phyloP scores from a whole-genome alignment of 768 basidiomycete species.

The Hygrophoropsis aurantiaca region DNA sequence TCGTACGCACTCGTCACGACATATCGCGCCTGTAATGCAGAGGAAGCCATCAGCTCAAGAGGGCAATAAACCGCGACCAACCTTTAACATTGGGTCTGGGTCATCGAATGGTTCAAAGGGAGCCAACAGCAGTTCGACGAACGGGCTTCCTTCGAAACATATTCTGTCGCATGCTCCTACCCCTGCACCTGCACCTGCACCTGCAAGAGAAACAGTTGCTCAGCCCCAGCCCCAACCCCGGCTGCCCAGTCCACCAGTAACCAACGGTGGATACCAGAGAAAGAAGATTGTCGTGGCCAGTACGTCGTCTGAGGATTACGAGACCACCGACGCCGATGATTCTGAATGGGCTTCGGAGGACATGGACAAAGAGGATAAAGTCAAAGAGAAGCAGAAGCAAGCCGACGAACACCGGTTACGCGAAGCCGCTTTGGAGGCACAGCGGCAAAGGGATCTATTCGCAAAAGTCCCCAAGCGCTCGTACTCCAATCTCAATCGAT shows the following conservation, averaged over 20 bases:
- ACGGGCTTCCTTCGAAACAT: conserved; percentile 7
- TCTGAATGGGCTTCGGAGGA: conserved; percentile 68
- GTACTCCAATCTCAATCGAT: conserved; percentile 57
- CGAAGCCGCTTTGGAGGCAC: conserved; percentile 62
- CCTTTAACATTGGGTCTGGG: conserved; percentile 61
- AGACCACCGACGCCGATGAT: conserved; percentile 55
- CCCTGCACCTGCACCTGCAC: conserved; percentile 13
- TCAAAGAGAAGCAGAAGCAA: conserved; percentile 19
- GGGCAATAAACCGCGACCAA: conserved; percentile 24
- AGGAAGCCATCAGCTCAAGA: conserved; percentile 23
- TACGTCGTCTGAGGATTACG: conserved; percentile 46
- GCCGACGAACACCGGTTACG: conserved; percentile 34
- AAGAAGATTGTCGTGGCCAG: conserved; percentile 48
- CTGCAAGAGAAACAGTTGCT: conserved; percentile 7
- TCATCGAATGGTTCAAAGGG: conserved; percentile 49
- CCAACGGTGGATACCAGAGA: conserved; percentile 24
- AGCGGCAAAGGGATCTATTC: conserved; percentile 66
- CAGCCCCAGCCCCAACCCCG: conserved; percentile 10
- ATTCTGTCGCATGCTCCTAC: conserved; percentile 5
- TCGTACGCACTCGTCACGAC: conserved; percentile 29
- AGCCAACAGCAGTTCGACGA: conserved; percentile 19
- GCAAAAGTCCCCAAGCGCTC: conserved; percentile 67
- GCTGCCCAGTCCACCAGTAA: neutral
- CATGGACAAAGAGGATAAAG: conserved; percentile 36
- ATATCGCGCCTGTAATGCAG: conserved; percentile 26